Base-by-base conservation (phyloP, 2,329 filamentous ascomycete genomes). In the Fusarium domesticum region DNA sequence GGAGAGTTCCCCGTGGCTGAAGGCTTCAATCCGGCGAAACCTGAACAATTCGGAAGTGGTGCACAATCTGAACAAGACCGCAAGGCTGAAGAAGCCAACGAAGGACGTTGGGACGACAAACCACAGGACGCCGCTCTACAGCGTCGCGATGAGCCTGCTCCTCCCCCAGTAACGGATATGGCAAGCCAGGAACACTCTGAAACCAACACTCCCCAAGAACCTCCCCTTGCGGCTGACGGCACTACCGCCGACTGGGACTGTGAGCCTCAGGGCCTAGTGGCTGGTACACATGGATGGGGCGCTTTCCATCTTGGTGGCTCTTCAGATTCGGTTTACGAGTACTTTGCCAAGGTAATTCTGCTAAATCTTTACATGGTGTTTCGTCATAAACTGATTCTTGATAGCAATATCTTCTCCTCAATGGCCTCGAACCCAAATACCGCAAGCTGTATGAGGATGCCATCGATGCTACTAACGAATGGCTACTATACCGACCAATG, bases 401-500 rank as follows among this genome's bases (percentile, higher is more conserved):
- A 28, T 5, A 91, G 70, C 59, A 71, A 60, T 86, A 85, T 60
- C 69, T 93, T 11, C 76, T 95, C 5, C 77, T 95, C 2, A 87
- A 88, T 45, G 90, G 89, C 1, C 73, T 83, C 2, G 80, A 84
- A 50, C 69, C 76, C 20, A 87, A 89, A 62, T 95, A 95, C 64
- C 73, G 76, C 48, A 77, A 76, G 16, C 78, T 95, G 67, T 89
- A 95, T 62, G 74, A 84, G 45, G 79, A 78, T 44, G 78, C 82
- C 4, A 78, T 84, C 20, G 78, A 84, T 5, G 81, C 81, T 0
- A 80, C 85, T 28, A 85, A 86, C 53, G 76, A 89, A 52, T 77
- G 87, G 64, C 74, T 95, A 8, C 79, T 95, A 45, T 95, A 81
- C 67, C 78, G 85, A 5, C 89, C 90, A 1, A 85, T 93, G 80